These are phyloP conservation scores for Spiromastix sp. DNA, from an alignment of 2,329 filamentous ascomycete genomes.

Conservation along the genomic window DNA sequence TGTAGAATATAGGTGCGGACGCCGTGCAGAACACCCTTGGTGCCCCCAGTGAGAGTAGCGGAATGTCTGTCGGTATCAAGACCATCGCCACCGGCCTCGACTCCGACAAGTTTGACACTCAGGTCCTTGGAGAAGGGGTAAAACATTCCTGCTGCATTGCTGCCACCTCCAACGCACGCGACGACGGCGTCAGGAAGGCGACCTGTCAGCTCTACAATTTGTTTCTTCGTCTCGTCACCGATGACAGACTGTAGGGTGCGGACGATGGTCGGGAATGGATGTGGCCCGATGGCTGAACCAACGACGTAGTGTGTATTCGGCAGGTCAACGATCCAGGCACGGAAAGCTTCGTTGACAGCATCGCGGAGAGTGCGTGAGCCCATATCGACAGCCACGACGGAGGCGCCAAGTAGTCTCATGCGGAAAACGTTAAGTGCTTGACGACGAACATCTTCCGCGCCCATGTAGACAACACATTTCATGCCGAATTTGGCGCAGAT, in stretches of 20 bases:
- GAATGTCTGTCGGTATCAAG: conserved; percentile 76
- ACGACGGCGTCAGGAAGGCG: conserved; percentile 94
- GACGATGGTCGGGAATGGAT: conserved; percentile 96
- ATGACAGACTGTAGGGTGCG: conserved; percentile 97
- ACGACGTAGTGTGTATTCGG: conserved; percentile 97
- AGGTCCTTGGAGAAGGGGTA: conserved; percentile 84
- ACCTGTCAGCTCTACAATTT: conserved; percentile 74
- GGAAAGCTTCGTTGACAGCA: conserved; percentile 89
- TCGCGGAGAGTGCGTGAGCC: conserved; percentile 75
- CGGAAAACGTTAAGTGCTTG: conserved; percentile 98
- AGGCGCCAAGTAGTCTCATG: conserved; percentile 89
- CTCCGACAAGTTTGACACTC: conserved; percentile 78
- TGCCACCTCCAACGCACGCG: conserved; percentile 90
- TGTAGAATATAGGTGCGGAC: conserved; percentile 94
- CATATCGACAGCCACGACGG: conserved; percentile 85
- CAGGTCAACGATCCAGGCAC: conserved; percentile 86
- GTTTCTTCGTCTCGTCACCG: conserved; percentile 83
- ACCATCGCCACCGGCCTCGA: conserved; percentile 92
- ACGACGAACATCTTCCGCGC: conserved; percentile 88
- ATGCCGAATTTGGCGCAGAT: conserved; percentile 97
- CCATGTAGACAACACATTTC: conserved; percentile 98
- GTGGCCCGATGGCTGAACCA: conserved; percentile 91
- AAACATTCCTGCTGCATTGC: conserved; percentile 96
- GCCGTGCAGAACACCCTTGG: conserved; percentile 88
- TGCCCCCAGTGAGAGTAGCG: conserved; percentile 75